Evolutionary conservation across 495 filamentous ascomycete species (phyloP), one percentile per base, ranked within the genome.

Genomic region (Trichoderma asperelloides): DNA sequence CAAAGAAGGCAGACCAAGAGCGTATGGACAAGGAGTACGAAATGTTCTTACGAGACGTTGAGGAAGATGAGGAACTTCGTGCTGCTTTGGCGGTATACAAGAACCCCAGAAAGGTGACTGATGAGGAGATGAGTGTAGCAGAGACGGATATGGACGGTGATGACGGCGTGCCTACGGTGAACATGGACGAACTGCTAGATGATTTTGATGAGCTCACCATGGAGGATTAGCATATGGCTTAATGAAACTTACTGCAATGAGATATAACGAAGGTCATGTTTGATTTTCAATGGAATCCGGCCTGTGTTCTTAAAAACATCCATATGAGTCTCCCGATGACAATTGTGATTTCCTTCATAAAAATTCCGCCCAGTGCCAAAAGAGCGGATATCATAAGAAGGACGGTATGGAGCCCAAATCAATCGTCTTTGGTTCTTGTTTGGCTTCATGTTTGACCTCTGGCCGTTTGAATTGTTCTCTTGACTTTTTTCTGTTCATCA

Each of bases 21-120:
- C 84, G 87, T 57, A 86, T 92, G 73, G 96, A 98, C 70, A 82
- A 86, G 47, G 95, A 99, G 76, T 98, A 92, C 74, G 96, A 99
- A 81, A 87, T 91, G 87, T 99, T 99, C 86, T 79, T 99, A 79
- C 86, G 91, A 49, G 96, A 98, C 77, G 89, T 99, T 13, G 96
- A 99, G 77, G 93, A 97, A 74, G 96, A 99, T 74, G 82, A 88
- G 47, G 96, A 99, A 71, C 81, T 99, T 64, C 83, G 94, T 33
- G 80, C 85, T 64, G 92, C 92, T 5, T 75, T 98, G 72, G 89
- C 90, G 65, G 71, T 99, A 71, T 99, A 96, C 78, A 97, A 96
- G 82, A 78, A 78, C 65, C 73, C 70, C 60, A 74, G 76, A 71
- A 70, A 65, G 62, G 71, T 70, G 63, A 76, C 78, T 67, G 68